Conservation (phyloP, 2,329 filamentous ascomycete genomes). For the Sclerotinia trifoliorum region DNA sequence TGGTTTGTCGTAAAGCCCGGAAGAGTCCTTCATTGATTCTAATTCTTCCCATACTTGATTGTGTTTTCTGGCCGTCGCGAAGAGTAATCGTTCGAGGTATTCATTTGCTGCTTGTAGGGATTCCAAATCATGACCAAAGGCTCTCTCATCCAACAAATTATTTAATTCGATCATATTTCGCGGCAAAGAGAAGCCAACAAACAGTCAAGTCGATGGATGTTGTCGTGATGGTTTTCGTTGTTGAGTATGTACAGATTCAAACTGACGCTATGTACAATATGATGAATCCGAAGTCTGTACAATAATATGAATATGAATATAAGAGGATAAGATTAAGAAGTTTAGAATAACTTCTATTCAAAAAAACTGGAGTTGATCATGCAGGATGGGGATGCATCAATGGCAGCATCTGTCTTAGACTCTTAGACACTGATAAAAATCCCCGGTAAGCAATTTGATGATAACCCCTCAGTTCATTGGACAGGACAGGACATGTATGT, state of each 20-base stretch:
- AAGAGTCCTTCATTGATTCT: constrained; percentile 9
- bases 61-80: constrained; percentile 18
- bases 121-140: constrained; percentile 17
- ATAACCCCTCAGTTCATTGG: constrained; percentile 14
- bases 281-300: constrained; percentile 7
- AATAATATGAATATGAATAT: background rate
- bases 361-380: constrained; percentile 9
- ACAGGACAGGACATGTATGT: background rate
- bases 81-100: constrained; percentile 18
- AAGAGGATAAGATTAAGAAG: constrained; percentile 3
- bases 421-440: background rate
- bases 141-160: constrained; percentile 15
- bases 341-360: background rate
- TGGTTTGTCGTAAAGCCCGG: constrained; percentile 25
- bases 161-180: constrained; percentile 8
- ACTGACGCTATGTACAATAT: background rate
- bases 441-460: constrained; percentile 2
- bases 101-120: constrained; percentile 19
- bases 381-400: constrained; percentile 5
- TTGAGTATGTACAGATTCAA: background rate
- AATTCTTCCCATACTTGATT: constrained; percentile 17
- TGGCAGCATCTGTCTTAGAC: constrained; percentile 10
- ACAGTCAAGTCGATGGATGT: background rate
- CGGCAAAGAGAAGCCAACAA: background rate
- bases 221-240: background rate